phyloP scores from a whole-genome alignment of 2,329 filamentous ascomycete species.

The Lecanicillium sp. region DNA sequence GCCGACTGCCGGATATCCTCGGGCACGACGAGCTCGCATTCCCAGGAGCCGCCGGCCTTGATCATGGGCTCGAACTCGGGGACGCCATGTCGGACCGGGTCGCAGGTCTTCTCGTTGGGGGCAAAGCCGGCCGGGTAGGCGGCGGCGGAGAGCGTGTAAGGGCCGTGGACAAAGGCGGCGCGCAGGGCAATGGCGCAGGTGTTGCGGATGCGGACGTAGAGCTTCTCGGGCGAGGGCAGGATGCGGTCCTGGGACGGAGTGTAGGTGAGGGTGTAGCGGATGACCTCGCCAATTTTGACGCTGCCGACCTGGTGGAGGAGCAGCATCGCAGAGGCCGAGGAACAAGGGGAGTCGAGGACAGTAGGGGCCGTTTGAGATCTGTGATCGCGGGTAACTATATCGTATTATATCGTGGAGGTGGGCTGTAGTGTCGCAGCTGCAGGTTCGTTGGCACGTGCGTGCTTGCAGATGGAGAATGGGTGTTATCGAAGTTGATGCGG shows the following conservation, averaged over 20 bases:
- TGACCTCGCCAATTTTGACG: constrained; percentile 90
- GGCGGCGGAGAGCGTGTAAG: constrained; percentile 83
- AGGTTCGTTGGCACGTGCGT: constrained; percentile 10
- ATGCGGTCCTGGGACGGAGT: constrained; percentile 85
- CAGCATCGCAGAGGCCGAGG: constrained; percentile 55
- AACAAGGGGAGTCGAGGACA: constrained; percentile 4
- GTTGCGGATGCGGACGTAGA: constrained; percentile 87
- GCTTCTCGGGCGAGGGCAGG: constrained; percentile 71
- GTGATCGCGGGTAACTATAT: background rate
- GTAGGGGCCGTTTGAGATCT: background rate
- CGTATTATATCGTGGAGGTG: background rate
- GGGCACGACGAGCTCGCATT: constrained; percentile 72
- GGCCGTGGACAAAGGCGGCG: constrained; percentile 92
- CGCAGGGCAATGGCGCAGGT: constrained; percentile 84
- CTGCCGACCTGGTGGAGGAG: constrained; percentile 85
- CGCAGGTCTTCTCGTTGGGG: constrained; percentile 70
- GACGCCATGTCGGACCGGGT: constrained; percentile 63
- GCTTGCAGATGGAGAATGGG: background rate
- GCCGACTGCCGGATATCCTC: constrained; percentile 67
- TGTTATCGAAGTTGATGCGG: constrained; percentile 7
- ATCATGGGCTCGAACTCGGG: constrained; percentile 95
- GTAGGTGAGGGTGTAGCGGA: constrained; percentile 89
- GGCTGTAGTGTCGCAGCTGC: background rate
- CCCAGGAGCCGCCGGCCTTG: constrained; percentile 87
- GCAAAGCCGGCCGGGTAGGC: constrained; percentile 80